These are phyloP conservation scores for Phytophthora lateralis DNA, from an alignment of 352 stramenopile genomes.

Conservation along the genomic window DNA sequence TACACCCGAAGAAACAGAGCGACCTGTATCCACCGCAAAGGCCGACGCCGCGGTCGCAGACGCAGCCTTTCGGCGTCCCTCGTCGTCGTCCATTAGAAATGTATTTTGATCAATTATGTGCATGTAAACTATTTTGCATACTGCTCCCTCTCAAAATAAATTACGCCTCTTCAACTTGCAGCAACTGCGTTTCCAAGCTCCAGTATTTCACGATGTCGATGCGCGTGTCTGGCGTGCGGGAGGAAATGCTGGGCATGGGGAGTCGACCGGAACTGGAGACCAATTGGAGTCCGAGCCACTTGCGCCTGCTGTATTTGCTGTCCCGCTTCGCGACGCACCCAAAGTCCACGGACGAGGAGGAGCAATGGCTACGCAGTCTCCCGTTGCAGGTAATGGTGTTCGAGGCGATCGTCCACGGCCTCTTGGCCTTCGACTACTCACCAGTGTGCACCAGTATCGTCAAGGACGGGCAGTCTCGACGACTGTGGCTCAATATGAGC, in stretches of 20 bases:
- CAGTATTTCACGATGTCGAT: conserved; percentile 9
- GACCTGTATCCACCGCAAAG: neutral
- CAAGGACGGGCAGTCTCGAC: conserved; percentile 83
- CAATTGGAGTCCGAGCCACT: conserved; percentile 89
- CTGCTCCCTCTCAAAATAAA: neutral
- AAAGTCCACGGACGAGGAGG: conserved; percentile 87
- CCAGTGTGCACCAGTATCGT: conserved; percentile 95
- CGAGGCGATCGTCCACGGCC: conserved; percentile 93
- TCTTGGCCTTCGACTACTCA: conserved; percentile 97
- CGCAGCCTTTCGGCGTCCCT: conserved; percentile 3
- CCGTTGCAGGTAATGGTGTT: conserved; percentile 97
- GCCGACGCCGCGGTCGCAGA: neutral
- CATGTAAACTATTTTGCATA: neutral
- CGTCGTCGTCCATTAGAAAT: neutral
- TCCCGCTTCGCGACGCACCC: conserved; percentile 95
- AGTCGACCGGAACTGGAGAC: conserved; percentile 11
- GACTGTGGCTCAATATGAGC: conserved; percentile 94
- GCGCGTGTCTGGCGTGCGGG: conserved; percentile 30
- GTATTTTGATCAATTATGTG: neutral
- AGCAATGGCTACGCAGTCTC: conserved; percentile 96
- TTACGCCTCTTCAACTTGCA: conserved; percentile 16
- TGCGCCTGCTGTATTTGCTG: conserved; percentile 96
- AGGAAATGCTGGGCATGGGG: conserved; percentile 43
- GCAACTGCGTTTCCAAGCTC: no score
- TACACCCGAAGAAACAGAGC: neutral